phyloP scores from a whole-genome alignment of 2,329 filamentous ascomycete genomes.

The Aspergillus aculeatinus region DNA sequence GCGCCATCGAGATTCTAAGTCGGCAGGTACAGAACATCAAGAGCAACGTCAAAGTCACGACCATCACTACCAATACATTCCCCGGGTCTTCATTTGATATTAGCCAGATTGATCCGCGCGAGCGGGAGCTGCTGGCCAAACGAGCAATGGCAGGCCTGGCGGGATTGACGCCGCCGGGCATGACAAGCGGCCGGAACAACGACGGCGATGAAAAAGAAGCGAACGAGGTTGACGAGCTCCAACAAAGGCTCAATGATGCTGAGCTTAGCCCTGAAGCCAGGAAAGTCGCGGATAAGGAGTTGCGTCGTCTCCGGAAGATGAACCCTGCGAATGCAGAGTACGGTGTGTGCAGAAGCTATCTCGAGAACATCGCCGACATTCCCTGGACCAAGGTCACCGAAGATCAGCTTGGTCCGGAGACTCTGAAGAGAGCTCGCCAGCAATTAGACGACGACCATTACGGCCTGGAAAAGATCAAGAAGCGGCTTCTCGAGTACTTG shows the following conservation, averaged over 20 bases:
- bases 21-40: conserved; percentile 82
- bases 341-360: conserved; percentile 86
- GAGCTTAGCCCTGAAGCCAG: conserved; percentile 78
- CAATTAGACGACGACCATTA: conserved; percentile 97
- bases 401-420: conserved; percentile 79
- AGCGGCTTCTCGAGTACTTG: conserved; percentile 88
- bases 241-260: conserved; percentile 80
- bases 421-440: conserved; percentile 73
- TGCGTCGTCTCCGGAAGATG: conserved; percentile 90
- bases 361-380: conserved; percentile 91
- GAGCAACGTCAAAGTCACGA: conserved; percentile 80
- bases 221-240: conserved; percentile 87
- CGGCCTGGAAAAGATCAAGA: conserved; percentile 95
- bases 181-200: conserved; percentile 49
- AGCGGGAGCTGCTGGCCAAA: conserved; percentile 45
- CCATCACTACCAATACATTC: conserved; percentile 66
- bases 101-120: conserved; percentile 49
- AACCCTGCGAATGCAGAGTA: conserved; percentile 95
- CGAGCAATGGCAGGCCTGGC: conserved; percentile 46
- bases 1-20: conserved; percentile 79
- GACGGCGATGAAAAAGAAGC: conserved; percentile 73
- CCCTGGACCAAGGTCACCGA: conserved; percentile 85
- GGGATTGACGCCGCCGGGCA: conserved; percentile 42
- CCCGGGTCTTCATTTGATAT: conserved; percentile 61
- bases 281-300: conserved; percentile 86